phyloP scores from a whole-genome alignment of 257 asterid species.

The Solanum piurae region DNA sequence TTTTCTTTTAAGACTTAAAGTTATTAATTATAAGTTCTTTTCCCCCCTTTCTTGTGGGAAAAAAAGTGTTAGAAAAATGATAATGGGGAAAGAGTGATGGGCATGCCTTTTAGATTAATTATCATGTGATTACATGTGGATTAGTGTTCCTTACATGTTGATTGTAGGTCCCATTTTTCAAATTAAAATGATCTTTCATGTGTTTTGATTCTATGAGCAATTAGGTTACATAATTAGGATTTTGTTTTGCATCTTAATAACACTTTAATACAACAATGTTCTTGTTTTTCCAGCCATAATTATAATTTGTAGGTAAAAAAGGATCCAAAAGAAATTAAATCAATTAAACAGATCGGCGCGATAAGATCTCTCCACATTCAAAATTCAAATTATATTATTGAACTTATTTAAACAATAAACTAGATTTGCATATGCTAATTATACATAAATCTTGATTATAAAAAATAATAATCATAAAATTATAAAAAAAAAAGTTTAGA shows the following conservation, averaged over 20 bases:
- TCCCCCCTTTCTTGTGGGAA: not conserved
- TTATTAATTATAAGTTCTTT: not conserved
- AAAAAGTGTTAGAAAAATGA: not conserved
- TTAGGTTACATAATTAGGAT: conserved; percentile 9
- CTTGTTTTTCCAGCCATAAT: conserved; percentile 6
- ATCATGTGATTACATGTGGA: conserved; percentile 67
- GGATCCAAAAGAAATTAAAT: conserved; percentile 4
- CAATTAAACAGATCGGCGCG: not conserved
- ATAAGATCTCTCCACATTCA: conserved; percentile 4
- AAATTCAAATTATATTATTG: not conserved
- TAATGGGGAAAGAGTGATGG: conserved; percentile 18
- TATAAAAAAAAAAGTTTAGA: not conserved
- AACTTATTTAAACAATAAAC: not conserved
- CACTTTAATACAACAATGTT: conserved; percentile 10
- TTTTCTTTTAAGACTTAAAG: not conserved
- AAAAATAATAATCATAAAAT: not conserved
- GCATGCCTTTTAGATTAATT: conserved; percentile 14
- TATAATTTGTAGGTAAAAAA: not conserved
- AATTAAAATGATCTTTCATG: conserved; percentile 23
- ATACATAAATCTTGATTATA: not conserved
- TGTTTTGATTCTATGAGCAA: conserved; percentile 31
- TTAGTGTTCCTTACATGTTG: conserved; percentile 17
- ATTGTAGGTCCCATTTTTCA: conserved; percentile 26
- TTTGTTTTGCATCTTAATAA: conserved; percentile 10
- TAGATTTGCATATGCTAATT: not conserved